These are phyloP conservation scores for Calonectria pseudoreteaudii DNA, from an alignment of 2,329 filamentous ascomycete genomes.

Conservation along the genomic window DNA sequence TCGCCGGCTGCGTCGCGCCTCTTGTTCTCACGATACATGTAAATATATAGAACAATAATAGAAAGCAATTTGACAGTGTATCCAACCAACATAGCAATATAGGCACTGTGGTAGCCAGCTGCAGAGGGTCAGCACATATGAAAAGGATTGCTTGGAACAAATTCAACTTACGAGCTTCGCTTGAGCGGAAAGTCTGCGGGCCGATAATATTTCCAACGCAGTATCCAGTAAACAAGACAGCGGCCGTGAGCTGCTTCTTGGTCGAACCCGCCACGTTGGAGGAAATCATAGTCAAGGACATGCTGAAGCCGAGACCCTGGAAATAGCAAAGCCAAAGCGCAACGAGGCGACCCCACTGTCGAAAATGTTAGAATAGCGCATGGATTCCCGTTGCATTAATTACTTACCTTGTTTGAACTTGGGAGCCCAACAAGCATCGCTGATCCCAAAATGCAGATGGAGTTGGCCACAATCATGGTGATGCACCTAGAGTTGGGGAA, in stretches of 20 bases:
- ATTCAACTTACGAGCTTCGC: constrained; percentile 1
- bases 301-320: constrained; percentile 25
- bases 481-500: constrained; percentile 23
- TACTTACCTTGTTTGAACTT: constrained; percentile 1
- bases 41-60: constrained; percentile 10
- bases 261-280: constrained; percentile 30
- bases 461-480: constrained; percentile 23
- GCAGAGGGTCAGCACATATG: background rate
- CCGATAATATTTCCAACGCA: constrained; percentile 14
- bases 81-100: constrained; percentile 10
- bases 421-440: constrained; percentile 18
- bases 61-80: constrained; percentile 5
- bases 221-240: constrained; percentile 20
- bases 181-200: constrained; percentile 2
- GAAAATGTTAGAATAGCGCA: background rate
- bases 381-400: background rate
- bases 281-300: constrained; percentile 21
- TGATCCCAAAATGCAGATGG: constrained; percentile 23
- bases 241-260: constrained; percentile 27
- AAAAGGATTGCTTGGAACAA: too few relatives aligned
- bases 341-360: constrained; percentile 24
- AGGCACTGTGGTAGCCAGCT: constrained; percentile 1
- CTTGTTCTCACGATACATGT: constrained; percentile 17
- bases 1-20: background rate
- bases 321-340: constrained; percentile 25